These are phyloP conservation scores for Parsonsia alboflavescens DNA, from an alignment of 257 asterid species.

Conservation along the genomic window DNA sequence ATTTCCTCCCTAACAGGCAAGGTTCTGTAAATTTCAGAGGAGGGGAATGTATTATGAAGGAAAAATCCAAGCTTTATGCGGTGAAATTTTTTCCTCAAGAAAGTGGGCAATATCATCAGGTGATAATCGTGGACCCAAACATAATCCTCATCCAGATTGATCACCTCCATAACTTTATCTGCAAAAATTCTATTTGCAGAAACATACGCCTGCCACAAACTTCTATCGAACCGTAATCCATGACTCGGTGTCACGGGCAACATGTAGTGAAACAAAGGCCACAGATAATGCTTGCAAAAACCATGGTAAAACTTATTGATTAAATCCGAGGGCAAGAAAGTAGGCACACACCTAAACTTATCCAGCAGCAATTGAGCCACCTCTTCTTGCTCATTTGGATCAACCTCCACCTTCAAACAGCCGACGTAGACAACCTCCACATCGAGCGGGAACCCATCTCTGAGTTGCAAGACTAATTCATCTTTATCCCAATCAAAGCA, in stretches of 20 bases:
- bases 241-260: constrained; percentile 59
- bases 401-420: constrained; percentile 52
- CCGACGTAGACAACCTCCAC: constrained; percentile 68
- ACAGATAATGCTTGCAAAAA: constrained; percentile 68
- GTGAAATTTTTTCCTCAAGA: constrained; percentile 58
- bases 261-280: constrained; percentile 90
- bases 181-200: constrained; percentile 77
- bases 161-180: constrained; percentile 75
- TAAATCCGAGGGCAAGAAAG: constrained; percentile 57
- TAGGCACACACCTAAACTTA: constrained; percentile 71
- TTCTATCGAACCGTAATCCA: constrained; percentile 67
- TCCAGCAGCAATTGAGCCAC: constrained; percentile 58
- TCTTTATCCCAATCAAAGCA: constrained; percentile 75
- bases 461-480: constrained; percentile 56
- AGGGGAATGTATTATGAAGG: constrained; percentile 74
- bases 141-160: constrained; percentile 68
- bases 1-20: constrained; percentile 85
- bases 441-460: constrained; percentile 57
- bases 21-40: constrained; percentile 74
- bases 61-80: constrained; percentile 74
- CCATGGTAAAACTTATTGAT: constrained; percentile 64
- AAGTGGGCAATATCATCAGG: constrained; percentile 76
- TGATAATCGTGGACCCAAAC: constrained; percentile 93
- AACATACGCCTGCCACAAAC: constrained; percentile 72
- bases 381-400: constrained; percentile 63